Percentiles rank a stretch among this genome's conserved stretches.
Evolutionary conservation across 1,139 yeast species (phyloP).

Genomic region (Lizanozyma gosingica): DNA sequence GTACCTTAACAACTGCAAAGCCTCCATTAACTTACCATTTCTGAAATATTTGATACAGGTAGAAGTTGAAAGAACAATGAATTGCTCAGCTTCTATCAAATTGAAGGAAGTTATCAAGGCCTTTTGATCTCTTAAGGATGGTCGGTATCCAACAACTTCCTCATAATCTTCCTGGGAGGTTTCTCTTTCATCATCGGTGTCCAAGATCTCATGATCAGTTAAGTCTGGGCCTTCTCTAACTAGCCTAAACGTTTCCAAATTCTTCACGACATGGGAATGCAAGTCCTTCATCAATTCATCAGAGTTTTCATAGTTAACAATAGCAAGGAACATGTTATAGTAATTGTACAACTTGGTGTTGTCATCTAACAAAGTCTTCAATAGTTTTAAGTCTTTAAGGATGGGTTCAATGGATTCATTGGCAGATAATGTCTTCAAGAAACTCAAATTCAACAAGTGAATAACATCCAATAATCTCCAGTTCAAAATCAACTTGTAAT

Average conservation of each 20-base stretch:
- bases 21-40: constrained; percentile 12
- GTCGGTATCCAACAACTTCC: background rate
- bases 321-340: constrained; percentile 21
- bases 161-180: constrained; percentile 1
- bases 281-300: constrained; percentile 15
- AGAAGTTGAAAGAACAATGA: constrained; percentile 21
- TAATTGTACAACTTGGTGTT: constrained; percentile 11
- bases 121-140: constrained; percentile 7
- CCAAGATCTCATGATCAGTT: constrained; percentile 20
- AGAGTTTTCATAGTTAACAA: constrained; percentile 18
- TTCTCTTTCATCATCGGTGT: constrained; percentile 14
- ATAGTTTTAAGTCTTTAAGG: constrained; percentile 16
- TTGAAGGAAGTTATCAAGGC: constrained; percentile 24
- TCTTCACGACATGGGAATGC: constrained; percentile 11
- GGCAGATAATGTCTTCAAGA: constrained; percentile 14
- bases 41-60: constrained; percentile 18
- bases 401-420: constrained; percentile 10
- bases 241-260: constrained; percentile 15
- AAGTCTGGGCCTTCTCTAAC: constrained; percentile 19
- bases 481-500: constrained; percentile 19
- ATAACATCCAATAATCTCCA: constrained; percentile 34
- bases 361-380: constrained; percentile 11
- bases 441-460: constrained; percentile 23
- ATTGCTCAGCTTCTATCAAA: constrained; percentile 27
- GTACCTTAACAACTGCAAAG: constrained; percentile 17